These are phyloP conservation scores for Penicillium robsamsonii DNA, from an alignment of 495 filamentous ascomycete genomes.

Conservation along the genomic window DNA sequence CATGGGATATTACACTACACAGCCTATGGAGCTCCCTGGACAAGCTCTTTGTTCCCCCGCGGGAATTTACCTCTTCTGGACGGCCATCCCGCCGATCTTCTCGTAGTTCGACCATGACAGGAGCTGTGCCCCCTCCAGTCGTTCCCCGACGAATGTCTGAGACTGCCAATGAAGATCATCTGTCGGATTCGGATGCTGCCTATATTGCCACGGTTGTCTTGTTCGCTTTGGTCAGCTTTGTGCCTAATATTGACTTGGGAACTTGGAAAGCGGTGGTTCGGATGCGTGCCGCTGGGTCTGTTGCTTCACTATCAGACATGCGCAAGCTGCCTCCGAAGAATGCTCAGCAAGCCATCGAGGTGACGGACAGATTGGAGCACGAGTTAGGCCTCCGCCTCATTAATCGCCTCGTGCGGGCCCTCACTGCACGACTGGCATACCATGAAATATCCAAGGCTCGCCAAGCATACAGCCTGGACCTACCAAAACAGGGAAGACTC, in stretches of 20 bases:
- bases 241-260: slow-evolving; percentile 44
- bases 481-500: slow-evolving; percentile 29
- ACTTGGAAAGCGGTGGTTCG: slow-evolving; percentile 52
- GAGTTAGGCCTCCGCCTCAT: slow-evolving; percentile 58
- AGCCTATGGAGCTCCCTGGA: slow-evolving; percentile 75
- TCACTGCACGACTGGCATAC: slow-evolving; percentile 52
- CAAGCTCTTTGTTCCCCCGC: slow-evolving; percentile 64
- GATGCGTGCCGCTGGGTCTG: slow-evolving; percentile 52
- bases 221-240: slow-evolving; percentile 54
- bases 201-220: slow-evolving; percentile 55
- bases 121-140: slow-evolving; percentile 24
- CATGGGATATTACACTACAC: slow-evolving; percentile 61
- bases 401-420: slow-evolving; percentile 52
- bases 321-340: slow-evolving; percentile 32
- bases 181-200: slow-evolving; percentile 56
- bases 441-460: slow-evolving; percentile 51
- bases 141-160: slow-evolving; percentile 31
- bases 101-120: slow-evolving; percentile 31
- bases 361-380: slow-evolving; percentile 58
- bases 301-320: slow-evolving; percentile 47
- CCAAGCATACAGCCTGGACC: slow-evolving; percentile 32
- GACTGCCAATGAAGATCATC: slow-evolving; percentile 30
- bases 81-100: slow-evolving; percentile 39
- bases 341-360: slow-evolving; percentile 33
- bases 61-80: slow-evolving; percentile 44